Conservation (phyloP, 352 stramenopile genomes). For the Elongisporangium senticosum region DNA sequence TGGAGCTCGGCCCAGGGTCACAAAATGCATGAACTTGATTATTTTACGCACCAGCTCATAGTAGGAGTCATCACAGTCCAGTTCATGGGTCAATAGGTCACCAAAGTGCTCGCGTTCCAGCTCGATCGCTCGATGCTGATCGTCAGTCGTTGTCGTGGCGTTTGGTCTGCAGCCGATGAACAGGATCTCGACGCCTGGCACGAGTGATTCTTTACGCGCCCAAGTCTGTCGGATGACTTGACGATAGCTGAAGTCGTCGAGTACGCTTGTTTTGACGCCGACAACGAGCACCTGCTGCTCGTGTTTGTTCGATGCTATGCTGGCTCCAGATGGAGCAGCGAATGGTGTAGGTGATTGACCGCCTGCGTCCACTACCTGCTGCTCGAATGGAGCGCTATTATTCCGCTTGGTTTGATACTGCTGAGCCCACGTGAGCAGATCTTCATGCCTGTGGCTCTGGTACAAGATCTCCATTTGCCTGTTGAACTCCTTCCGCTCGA, state of each 20-base stretch:
- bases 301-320: background rate
- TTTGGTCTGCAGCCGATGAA: background rate
- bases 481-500: slow-evolving; percentile 13
- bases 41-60: slow-evolving; percentile 43
- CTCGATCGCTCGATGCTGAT: background rate
- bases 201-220: slow-evolving; percentile 13
- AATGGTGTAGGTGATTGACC: background rate
- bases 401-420: background rate
- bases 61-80: slow-evolving; percentile 52
- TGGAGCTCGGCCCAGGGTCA: background rate
- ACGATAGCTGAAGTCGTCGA: slow-evolving; percentile 25
- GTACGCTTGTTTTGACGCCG: slow-evolving; percentile 34
- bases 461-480: slow-evolving; percentile 5
- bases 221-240: slow-evolving; percentile 37
- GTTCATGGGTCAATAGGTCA: slow-evolving; percentile 45
- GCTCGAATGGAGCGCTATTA: background rate
- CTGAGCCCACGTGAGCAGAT: slow-evolving; percentile 15
- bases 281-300: slow-evolving; percentile 16
- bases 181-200: background rate
- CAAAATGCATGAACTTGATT: slow-evolving; percentile 47
- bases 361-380: background rate
- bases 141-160: background rate
- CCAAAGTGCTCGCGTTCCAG: background rate
- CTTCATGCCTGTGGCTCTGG: slow-evolving; percentile 1
- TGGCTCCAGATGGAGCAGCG: background rate